Conservation (phyloP, 163 green algal species). For the Scenedesmus sp. region DNA sequence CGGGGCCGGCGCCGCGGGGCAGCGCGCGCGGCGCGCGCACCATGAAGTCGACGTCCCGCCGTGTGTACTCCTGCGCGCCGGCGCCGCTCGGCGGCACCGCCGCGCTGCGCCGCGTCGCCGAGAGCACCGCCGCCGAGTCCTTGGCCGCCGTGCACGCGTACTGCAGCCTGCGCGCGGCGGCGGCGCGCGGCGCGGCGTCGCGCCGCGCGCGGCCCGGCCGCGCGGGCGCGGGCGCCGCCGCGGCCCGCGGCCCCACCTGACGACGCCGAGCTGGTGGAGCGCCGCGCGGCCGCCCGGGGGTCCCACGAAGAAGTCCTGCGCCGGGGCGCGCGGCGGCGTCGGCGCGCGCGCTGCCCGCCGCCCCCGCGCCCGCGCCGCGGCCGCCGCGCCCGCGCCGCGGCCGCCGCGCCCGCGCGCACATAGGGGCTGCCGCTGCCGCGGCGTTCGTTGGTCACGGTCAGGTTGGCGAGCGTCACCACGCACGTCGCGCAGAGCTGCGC, state of each 20-base stretch:
- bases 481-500: neutral
- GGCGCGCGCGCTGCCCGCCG: neutral
- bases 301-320: slow-evolving; percentile 2
- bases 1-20: too few relatives aligned
- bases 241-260: neutral
- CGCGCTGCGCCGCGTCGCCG: neutral
- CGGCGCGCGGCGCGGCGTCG: too few relatives aligned
- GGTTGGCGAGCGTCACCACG: neutral
- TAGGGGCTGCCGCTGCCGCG: neutral
- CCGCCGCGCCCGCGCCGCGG: neutral
- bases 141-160: neutral
- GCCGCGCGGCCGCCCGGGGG: neutral
- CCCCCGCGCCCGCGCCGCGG: too few relatives aligned
- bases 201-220: too few relatives aligned
- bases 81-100: neutral
- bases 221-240: too few relatives aligned
- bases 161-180: neutral
- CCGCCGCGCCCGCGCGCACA: neutral
- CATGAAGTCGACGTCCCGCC: neutral
- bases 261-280: neutral
- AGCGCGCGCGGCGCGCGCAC: too few relatives aligned
- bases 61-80: neutral
- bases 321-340: neutral
- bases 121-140: neutral
- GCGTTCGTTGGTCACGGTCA: neutral